Evolutionary conservation across 1,284 basidiomycete genomes (phyloP).

Genomic region (Leccinum angustisporum): DNA sequence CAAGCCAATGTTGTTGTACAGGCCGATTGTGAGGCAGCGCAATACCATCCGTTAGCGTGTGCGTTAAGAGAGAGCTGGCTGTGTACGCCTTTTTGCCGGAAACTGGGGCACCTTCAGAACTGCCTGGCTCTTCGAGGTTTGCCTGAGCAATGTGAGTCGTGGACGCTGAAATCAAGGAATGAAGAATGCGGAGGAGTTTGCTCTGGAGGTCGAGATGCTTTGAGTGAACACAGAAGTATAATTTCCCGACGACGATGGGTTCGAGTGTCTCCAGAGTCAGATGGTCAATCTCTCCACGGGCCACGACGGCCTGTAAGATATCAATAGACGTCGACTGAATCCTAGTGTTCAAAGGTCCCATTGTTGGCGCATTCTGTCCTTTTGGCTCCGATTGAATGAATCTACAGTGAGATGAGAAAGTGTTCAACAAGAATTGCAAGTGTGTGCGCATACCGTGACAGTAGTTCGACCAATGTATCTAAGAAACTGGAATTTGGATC

Average conservation of each 20-base stretch:
- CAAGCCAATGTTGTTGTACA: constrained; percentile 92
- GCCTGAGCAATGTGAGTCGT: constrained; percentile 29
- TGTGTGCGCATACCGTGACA: constrained; percentile 57
- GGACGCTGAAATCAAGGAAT: constrained; percentile 75
- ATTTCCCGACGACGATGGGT: constrained; percentile 68
- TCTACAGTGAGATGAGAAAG: constrained; percentile 39
- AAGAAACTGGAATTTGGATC: constrained; percentile 68
- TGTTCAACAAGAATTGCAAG: neutral
- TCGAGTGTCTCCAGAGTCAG: constrained; percentile 66
- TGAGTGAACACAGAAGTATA: constrained; percentile 73
- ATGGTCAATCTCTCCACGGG: constrained; percentile 73
- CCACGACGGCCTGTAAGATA: constrained; percentile 77
- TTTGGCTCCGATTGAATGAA: constrained; percentile 77
- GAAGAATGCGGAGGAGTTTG: constrained; percentile 89
- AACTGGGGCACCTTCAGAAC: constrained; percentile 27
- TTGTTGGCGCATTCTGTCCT: constrained; percentile 42
- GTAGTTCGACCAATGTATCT: constrained; percentile 67
- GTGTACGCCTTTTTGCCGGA: constrained; percentile 39
- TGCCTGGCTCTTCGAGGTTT: constrained; percentile 31
- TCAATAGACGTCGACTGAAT: constrained; percentile 80
- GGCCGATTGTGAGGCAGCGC: constrained; percentile 67
- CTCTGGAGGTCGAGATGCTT: constrained; percentile 82
- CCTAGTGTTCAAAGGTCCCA: constrained; percentile 60
- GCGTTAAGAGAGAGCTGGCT: constrained; percentile 71
- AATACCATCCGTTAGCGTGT: constrained; percentile 82